Conservation (phyloP, 345 rosid genomes). For the Aquilaria sinensis region DNA sequence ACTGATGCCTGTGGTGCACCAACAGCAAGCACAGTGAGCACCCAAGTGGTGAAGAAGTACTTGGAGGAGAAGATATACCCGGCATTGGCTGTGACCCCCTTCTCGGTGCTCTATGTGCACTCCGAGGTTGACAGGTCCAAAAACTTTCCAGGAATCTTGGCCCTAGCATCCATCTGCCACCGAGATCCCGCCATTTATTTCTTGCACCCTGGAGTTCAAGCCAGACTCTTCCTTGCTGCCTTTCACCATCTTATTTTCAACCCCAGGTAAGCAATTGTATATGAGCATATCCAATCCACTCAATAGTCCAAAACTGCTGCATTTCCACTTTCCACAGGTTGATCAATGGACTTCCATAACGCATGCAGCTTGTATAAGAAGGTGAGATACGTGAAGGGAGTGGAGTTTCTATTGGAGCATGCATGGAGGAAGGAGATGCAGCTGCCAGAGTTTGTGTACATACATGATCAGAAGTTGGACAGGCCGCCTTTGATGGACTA, state of each 20-base stretch:
- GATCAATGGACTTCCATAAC: neutral
- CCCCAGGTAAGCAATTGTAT: conserved; percentile 36
- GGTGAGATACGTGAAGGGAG: conserved; percentile 41
- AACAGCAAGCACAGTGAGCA: conserved; percentile 36
- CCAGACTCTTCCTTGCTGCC: conserved; percentile 59
- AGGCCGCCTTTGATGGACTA: conserved; percentile 36
- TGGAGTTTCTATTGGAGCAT: conserved; percentile 61
- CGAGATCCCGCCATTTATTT: conserved; percentile 48
- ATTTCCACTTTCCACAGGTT: neutral
- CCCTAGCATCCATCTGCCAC: conserved; percentile 41
- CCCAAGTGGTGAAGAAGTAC: conserved; percentile 36
- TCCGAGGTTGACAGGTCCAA: conserved; percentile 38
- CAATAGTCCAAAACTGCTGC: too few relatives aligned
- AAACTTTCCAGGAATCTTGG: conserved; percentile 51
- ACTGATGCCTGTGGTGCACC: neutral
- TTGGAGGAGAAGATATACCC: conserved; percentile 40
- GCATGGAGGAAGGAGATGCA: conserved; percentile 56
- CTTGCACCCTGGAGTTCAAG: conserved; percentile 49
- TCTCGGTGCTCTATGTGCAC: conserved; percentile 51
- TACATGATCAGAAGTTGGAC: conserved; percentile 51
- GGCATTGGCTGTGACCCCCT: conserved; percentile 27
- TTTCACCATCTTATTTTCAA: conserved; percentile 50
- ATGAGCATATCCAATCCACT: neutral
- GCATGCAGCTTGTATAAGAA: conserved; percentile 44
- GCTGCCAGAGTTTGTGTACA: conserved; percentile 54